A percentile compares a stretch with the other conserved stretches of the same genome.
Evolutionary conservation across 1,284 basidiomycete species (phyloP).

Genomic region (Rhodotorula glutinis): DNA sequence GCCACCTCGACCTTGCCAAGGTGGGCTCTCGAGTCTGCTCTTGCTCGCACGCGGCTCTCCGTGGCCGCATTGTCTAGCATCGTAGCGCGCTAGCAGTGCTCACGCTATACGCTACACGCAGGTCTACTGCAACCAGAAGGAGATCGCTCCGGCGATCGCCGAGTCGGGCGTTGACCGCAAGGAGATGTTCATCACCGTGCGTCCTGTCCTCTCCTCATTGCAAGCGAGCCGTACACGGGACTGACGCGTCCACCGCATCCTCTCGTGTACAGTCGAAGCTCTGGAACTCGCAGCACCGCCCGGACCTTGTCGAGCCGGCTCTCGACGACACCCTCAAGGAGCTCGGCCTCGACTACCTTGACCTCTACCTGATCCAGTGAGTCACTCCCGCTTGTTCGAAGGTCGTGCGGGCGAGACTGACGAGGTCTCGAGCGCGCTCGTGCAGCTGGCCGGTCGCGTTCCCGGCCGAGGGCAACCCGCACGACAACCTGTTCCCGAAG

Average conservation of each 20-base stretch:
- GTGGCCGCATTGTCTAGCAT: too few relatives aligned
- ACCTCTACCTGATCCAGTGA: slow-evolving; percentile 44
- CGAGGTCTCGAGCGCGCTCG: slow-evolving; percentile 43
- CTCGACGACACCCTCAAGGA: slow-evolving; percentile 50
- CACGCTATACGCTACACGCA: neutral
- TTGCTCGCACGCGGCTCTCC: neutral
- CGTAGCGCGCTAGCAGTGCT: neutral
- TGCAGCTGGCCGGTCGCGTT: slow-evolving; percentile 76
- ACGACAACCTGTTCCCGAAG: slow-evolving; percentile 54
- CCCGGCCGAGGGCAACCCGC: slow-evolving; percentile 35
- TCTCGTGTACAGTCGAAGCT: slow-evolving; percentile 4
- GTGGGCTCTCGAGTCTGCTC: slow-evolving; percentile 48
- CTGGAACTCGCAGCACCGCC: slow-evolving; percentile 19
- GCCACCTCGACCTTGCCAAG: slow-evolving; percentile 74
- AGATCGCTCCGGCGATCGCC: slow-evolving; percentile 2
- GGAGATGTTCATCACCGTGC: slow-evolving; percentile 47
- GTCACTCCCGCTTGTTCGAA: neutral
- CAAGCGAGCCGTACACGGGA: too few relatives aligned
- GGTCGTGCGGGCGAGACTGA: slow-evolving; percentile 47
- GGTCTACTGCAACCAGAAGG: slow-evolving; percentile 28
- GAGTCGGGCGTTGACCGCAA: slow-evolving; percentile 44
- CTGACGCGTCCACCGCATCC: neutral
- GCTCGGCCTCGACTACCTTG: slow-evolving; percentile 49
- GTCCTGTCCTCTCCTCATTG: too few relatives aligned
- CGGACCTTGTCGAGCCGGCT: slow-evolving; percentile 45